Conservation (phyloP, 2,329 filamentous ascomycete genomes). For the Alternaria incomplexa region DNA sequence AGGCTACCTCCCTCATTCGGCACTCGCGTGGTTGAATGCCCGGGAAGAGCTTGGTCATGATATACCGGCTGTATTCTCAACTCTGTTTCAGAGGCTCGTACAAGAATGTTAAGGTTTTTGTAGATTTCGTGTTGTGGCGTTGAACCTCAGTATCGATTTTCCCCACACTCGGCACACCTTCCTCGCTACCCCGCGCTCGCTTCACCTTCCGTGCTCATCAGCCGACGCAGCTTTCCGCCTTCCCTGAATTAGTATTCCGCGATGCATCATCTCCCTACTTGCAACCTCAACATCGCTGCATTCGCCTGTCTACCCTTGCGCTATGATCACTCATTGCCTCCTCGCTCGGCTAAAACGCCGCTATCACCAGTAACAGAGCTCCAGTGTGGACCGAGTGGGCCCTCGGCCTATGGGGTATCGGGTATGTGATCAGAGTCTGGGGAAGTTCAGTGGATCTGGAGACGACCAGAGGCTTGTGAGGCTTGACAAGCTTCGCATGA, state of each 20-base stretch:
- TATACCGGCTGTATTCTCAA: neutral
- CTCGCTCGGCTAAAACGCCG: constrained; percentile 12
- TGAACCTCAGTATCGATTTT: neutral
- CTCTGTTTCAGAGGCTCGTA: neutral
- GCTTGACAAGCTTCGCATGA: neutral
- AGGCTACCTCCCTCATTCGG: neutral
- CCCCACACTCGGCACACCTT: constrained; percentile 17
- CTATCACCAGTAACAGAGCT: constrained; percentile 2
- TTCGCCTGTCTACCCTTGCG: constrained; percentile 1
- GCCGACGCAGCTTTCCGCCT: neutral
- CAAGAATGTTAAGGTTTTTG: neutral
- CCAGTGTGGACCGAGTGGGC: constrained; percentile 9
- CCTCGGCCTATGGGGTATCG: constrained; percentile 9
- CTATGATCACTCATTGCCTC: neutral
- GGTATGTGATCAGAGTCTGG: constrained; percentile 4
- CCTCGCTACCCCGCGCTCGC: constrained; percentile 18
- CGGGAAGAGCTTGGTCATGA: neutral
- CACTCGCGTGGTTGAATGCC: neutral
- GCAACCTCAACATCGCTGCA: constrained; percentile 7
- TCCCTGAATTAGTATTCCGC: constrained; percentile 16
- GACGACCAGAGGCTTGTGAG: constrained; percentile 4
- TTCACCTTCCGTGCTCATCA: constrained; percentile 12
- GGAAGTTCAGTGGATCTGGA: constrained; percentile 3
- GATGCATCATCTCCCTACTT: constrained; percentile 4
- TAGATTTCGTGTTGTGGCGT: neutral